These are phyloP conservation scores for Stereum hirsutum DNA, from an alignment of 1,284 basidiomycete genomes.

Conservation along the genomic window DNA sequence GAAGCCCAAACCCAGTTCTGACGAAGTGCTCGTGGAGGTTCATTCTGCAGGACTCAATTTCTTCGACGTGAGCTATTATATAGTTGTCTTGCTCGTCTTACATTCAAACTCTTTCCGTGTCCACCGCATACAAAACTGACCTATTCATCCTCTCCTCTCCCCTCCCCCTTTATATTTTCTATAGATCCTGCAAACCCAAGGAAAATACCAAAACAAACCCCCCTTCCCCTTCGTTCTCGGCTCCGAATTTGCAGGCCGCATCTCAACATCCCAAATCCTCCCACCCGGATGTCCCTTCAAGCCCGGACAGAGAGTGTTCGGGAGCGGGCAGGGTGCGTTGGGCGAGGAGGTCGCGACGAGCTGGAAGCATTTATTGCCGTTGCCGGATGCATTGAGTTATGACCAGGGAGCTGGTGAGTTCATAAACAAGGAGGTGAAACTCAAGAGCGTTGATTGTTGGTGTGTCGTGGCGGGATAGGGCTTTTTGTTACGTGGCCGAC, in stretches of 20 bases:
- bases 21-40: slow-evolving; percentile 77
- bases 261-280: slow-evolving; percentile 65
- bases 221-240: slow-evolving; percentile 80
- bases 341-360: slow-evolving; percentile 62
- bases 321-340: slow-evolving; percentile 74
- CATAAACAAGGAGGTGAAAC: slow-evolving; percentile 4
- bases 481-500: slow-evolving; percentile 85
- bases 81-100: no score
- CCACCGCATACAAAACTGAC: no score
- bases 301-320: slow-evolving; percentile 86
- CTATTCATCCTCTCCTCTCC: slow-evolving; percentile 1
- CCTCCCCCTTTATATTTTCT: not conserved
- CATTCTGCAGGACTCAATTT: slow-evolving; percentile 74
- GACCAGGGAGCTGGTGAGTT: slow-evolving; percentile 52
- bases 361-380: slow-evolving; percentile 38
- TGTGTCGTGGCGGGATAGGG: slow-evolving; percentile 26
- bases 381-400: slow-evolving; percentile 56
- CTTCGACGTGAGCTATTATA: slow-evolving; percentile 38
- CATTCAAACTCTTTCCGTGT: no score
- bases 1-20: slow-evolving; percentile 8
- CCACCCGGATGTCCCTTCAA: slow-evolving; percentile 76
- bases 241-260: slow-evolving; percentile 79
- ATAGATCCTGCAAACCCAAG: slow-evolving; percentile 78
- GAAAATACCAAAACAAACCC: slow-evolving; percentile 82
- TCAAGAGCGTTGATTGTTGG: no score